Conservation (phyloP, 768 basidiomycete genomes). For the Calocera viscosa region DNA sequence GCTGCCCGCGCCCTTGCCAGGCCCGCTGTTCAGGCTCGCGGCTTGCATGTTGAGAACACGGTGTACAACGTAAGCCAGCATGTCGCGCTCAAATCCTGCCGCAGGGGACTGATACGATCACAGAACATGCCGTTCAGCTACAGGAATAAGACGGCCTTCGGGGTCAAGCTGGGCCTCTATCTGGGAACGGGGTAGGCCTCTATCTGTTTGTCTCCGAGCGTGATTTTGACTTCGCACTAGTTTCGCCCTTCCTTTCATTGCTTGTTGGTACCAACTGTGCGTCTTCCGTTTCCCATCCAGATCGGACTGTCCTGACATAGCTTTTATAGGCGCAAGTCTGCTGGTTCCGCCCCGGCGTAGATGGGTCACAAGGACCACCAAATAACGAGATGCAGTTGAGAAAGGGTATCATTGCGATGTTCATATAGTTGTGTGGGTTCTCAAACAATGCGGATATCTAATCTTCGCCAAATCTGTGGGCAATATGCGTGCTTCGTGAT, state of each 20-base stretch:
- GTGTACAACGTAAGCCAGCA: slow-evolving; percentile 9
- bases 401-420: neutral
- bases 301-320: neutral
- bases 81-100: neutral
- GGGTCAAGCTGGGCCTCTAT: slow-evolving; percentile 36
- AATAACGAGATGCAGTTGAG: neutral
- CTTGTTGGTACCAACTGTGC: slow-evolving; percentile 15
- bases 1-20: slow-evolving; percentile 8
- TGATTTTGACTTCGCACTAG: neutral
- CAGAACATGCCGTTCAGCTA: slow-evolving; percentile 30
- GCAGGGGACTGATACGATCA: slow-evolving; percentile 10
- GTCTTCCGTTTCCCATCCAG: neutral
- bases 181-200: slow-evolving; percentile 30
- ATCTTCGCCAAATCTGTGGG: neutral
- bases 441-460: neutral
- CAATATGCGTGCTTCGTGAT: neutral
- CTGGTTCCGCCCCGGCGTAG: neutral
- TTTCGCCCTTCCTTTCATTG: slow-evolving; percentile 18
- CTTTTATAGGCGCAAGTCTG: neutral
- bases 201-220: neutral
- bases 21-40: slow-evolving; percentile 45
- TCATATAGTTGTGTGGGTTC: neutral
- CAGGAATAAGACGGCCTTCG: slow-evolving; percentile 26
- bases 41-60: slow-evolving; percentile 26
- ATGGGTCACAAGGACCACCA: neutral